phyloP scores from a whole-genome alignment of 352 stramenopile genomes.

The Phytopythium chamaehyphon region DNA sequence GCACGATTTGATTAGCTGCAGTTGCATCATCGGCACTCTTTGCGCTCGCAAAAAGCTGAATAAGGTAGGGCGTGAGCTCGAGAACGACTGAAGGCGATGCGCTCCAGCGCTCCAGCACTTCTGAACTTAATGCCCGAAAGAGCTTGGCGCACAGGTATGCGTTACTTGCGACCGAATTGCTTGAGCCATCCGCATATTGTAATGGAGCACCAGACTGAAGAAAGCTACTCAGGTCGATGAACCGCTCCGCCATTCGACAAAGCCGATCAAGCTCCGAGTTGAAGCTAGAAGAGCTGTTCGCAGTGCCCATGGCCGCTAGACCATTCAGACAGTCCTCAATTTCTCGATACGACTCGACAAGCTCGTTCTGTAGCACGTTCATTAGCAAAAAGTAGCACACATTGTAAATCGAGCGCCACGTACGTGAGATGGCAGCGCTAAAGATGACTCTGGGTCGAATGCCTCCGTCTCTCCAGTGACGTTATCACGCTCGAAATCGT shows the following conservation, averaged over 20 bases:
- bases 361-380: conserved; percentile 14
- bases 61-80: conserved; percentile 31
- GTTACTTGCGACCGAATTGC: conserved; percentile 1
- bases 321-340: conserved; percentile 25
- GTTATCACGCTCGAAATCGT: not conserved
- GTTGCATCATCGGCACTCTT: conserved; percentile 4
- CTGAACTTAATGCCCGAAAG: conserved; percentile 17
- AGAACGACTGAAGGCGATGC: conserved; percentile 25
- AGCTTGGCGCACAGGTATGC: conserved; percentile 19
- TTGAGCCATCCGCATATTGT: not conserved
- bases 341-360: conserved; percentile 17
- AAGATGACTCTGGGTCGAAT: conserved; percentile 39
- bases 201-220: conserved; percentile 14
- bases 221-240: conserved; percentile 28
- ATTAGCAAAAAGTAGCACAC: conserved; percentile 1
- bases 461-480: conserved; percentile 6
- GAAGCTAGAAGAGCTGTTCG: conserved; percentile 2
- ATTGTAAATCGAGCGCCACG: not conserved
- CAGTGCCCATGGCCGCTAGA: conserved; percentile 6
- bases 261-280: conserved; percentile 8
- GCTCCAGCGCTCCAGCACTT: conserved; percentile 29
- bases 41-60: conserved; percentile 27
- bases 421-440: conserved; percentile 47
- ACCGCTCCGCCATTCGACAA: conserved; percentile 12
- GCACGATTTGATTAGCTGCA: conserved; percentile 14